Conservation (phyloP, 1,284 basidiomycete species). For the Rhodotorula sp. region DNA sequence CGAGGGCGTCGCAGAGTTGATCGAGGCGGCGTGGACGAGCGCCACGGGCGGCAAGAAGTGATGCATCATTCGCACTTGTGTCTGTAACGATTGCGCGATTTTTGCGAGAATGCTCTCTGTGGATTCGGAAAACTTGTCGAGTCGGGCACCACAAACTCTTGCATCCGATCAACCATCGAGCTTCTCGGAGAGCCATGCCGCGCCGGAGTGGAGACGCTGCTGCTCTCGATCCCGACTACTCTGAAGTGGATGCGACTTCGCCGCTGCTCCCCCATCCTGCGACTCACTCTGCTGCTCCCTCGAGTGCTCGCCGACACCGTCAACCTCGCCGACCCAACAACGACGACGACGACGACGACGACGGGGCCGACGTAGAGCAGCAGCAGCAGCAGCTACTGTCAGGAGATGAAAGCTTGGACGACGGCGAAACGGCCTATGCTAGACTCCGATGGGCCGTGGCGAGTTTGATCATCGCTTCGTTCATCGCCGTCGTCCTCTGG, state of each 20-base stretch:
- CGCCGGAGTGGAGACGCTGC: too few relatives aligned
- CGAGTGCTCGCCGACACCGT: background rate
- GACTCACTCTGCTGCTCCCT: background rate
- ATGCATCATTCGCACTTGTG: too few relatives aligned
- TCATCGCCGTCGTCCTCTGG: conserved; percentile 2
- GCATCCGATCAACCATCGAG: too few relatives aligned
- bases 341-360: background rate
- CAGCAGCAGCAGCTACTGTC: background rate
- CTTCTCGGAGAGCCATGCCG: too few relatives aligned
- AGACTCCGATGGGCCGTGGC: background rate
- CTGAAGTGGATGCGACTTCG: background rate
- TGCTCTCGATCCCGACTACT: background rate
- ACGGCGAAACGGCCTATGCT: background rate
- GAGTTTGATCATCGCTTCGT: background rate
- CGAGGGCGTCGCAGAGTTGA: conserved; percentile 75
- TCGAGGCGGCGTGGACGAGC: conserved; percentile 78
- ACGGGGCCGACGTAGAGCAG: background rate
- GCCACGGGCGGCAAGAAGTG: conserved; percentile 34
- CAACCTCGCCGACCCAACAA: background rate
- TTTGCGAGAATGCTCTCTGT: too few relatives aligned
- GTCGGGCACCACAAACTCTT: too few relatives aligned
- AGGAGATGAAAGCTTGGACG: background rate
- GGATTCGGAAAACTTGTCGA: too few relatives aligned
- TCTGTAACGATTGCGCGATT: too few relatives aligned
- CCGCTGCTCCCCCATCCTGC: background rate